Evolutionary conservation across 192 early-diverging fungal species (phyloP).

Genomic region (Linnemannia elongata): DNA sequence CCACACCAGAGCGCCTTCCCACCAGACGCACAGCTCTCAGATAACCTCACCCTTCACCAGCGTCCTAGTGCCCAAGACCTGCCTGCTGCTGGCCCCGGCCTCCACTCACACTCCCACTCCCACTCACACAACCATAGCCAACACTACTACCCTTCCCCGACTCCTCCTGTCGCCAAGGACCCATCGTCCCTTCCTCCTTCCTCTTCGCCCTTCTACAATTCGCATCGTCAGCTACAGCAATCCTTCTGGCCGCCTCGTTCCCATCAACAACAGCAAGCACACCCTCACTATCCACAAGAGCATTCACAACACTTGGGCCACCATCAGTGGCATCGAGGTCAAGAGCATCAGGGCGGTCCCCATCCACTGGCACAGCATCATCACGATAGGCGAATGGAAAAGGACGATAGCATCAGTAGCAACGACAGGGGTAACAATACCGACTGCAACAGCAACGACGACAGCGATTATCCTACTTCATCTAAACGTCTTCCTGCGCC

Average conservation of each 20-base stretch:
- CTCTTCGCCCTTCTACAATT: neutral
- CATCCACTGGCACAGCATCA: neutral
- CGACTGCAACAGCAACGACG: neutral
- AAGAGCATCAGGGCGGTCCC: neutral
- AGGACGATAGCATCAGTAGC: neutral
- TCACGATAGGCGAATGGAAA: neutral
- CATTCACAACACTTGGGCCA: neutral
- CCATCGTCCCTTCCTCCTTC: constrained; percentile 3
- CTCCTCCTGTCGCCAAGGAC: constrained; percentile 1
- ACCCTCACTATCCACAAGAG: neutral
- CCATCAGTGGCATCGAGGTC: neutral
- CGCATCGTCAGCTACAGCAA: neutral
- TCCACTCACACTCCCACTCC: neutral
- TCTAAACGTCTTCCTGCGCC: neutral
- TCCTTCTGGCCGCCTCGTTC: neutral
- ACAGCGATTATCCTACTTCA: neutral
- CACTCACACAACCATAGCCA: neutral
- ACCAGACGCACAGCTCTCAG: neutral
- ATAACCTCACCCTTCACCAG: neutral
- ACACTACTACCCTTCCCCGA: constrained; percentile 1
- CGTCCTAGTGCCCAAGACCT: neutral
- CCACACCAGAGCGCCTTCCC: neutral
- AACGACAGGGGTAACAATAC: neutral
- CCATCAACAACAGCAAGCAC: neutral
- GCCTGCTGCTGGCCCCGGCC: neutral